Evolutionary conservation across 192 early-diverging fungal genomes (phyloP), one percentile per base, ranked within the genome.

Genomic region (Dissophora ornata): DNA sequence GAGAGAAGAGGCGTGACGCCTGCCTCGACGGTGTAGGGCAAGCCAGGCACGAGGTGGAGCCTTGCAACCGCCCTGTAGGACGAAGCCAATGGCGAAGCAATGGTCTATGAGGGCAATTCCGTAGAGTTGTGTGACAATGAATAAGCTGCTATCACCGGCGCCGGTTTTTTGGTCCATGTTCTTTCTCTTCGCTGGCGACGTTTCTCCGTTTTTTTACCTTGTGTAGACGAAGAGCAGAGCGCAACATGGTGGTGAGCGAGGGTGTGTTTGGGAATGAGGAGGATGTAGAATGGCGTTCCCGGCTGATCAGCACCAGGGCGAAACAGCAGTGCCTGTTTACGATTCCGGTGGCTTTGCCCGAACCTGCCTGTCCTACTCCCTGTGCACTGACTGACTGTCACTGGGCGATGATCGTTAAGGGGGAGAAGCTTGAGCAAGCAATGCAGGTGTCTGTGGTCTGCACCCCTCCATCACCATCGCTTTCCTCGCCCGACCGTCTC

Each of bases 1-100:
- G 66, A 74, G 30, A 82, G 54, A 7, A 82, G 46, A 8, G 74
- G 75, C 42, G 25, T 50, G 29, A 79, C 65, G 24, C 81, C 81
- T 1, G 71, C 18, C 0, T 25, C 26, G 29, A 49, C 54, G 19
- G 40, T 53, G 59, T 69, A 82, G 22, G 81, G 75, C 15, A 82
- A 28, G 10, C 7, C 26, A 11, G 73, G 73, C 16, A 77, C 51
- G 32, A 64, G 50, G 53, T 77, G 73, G 15, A 77, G 45, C 7
- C 65, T 66, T 30, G 64, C 64, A 36, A 34, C 47, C 16, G 73
- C 64, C 59, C 59, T 77, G 65, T 62, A 62, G 15, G 73, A 62
- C 16, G 62, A 36, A 19, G 65, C 63, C 52, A 63, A 19, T 11
- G 69, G 69, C 42, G 69, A 63, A 36, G 47, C 53, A 36, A 71